These are phyloP conservation scores for Orbilia blumenaviensis DNA, from an alignment of 2,329 filamentous ascomycete species.

Conservation along the genomic window DNA sequence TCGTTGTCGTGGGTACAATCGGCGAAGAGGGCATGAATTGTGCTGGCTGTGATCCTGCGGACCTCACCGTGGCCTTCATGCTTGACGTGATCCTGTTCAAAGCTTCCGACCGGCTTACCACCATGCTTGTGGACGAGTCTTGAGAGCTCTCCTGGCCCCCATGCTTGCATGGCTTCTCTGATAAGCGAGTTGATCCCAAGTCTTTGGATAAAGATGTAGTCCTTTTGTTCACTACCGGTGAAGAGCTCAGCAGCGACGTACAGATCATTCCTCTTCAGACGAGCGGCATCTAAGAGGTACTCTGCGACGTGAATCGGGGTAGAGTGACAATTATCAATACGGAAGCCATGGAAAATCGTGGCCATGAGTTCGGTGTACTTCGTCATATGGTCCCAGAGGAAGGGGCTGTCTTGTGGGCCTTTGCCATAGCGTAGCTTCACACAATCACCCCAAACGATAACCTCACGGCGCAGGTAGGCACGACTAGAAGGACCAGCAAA, in stretches of 20 bases:
- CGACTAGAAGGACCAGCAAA: constrained; percentile 88
- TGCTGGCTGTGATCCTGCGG: constrained; percentile 82
- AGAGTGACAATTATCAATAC: constrained; percentile 98
- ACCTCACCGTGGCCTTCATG: constrained; percentile 72
- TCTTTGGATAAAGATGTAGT: constrained; percentile 93
- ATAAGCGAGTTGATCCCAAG: constrained; percentile 91
- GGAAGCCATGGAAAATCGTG: constrained; percentile 92
- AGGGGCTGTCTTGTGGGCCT: constrained; percentile 84
- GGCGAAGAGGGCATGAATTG: constrained; percentile 95
- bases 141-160: constrained; percentile 92
- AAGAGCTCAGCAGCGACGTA: constrained; percentile 96
- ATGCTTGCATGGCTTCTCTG: constrained; percentile 97
- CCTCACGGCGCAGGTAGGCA: constrained; percentile 93
- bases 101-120: constrained; percentile 93
- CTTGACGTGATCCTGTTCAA: constrained; percentile 88
- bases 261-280: constrained; percentile 83
- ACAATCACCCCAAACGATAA: constrained; percentile 98
- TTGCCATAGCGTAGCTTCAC: constrained; percentile 93
- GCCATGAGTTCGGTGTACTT: constrained; percentile 91
- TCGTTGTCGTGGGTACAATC: constrained; percentile 99
- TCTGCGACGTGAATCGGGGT: constrained; percentile 94
- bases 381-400: constrained; percentile 94
- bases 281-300: constrained; percentile 92
- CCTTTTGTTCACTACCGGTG: constrained; percentile 92
- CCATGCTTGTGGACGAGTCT: constrained; percentile 92